Conservation (phyloP, 371 early-diverging fungal species). For the Basidiobolus meristosporus region DNA sequence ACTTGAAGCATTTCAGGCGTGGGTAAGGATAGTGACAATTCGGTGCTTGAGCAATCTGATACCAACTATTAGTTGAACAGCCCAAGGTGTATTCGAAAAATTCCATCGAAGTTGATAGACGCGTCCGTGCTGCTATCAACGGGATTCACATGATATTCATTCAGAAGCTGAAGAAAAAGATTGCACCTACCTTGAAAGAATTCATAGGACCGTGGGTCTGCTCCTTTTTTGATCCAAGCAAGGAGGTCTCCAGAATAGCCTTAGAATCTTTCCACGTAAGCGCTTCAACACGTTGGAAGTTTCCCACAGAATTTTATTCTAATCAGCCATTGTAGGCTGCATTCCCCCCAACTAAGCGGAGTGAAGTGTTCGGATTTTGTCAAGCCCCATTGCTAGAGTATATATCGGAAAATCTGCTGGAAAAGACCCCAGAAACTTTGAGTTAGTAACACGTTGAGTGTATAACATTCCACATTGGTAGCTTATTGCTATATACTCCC, state of each 20-base stretch:
- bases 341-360: slow-evolving; percentile 28
- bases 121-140: slow-evolving; percentile 28
- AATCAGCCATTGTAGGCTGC: too few relatives aligned
- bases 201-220: slow-evolving; percentile 38
- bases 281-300: background rate
- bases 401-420: slow-evolving; percentile 22
- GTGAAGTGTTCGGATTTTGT: slow-evolving; percentile 30
- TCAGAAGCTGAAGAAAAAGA: slow-evolving; percentile 23
- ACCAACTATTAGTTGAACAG: slow-evolving; percentile 7
- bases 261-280: slow-evolving; percentile 26
- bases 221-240: slow-evolving; percentile 32
- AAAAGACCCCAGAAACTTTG: slow-evolving; percentile 35
- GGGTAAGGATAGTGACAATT: slow-evolving; percentile 4
- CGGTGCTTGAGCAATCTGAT: background rate
- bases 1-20: slow-evolving; percentile 4
- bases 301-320: background rate
- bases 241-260: slow-evolving; percentile 29
- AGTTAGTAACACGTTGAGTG: too few relatives aligned
- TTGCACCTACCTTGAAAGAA: slow-evolving; percentile 37
- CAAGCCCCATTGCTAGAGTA: slow-evolving; percentile 33
- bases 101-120: slow-evolving; percentile 36
- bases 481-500: too few relatives aligned
- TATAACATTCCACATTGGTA: too few relatives aligned
- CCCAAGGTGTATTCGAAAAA: slow-evolving; percentile 24
- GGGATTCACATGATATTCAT: slow-evolving; percentile 28